phyloP scores from a whole-genome alignment of 1,139 yeast species.

The Yamadazyma songkhlaensis region DNA sequence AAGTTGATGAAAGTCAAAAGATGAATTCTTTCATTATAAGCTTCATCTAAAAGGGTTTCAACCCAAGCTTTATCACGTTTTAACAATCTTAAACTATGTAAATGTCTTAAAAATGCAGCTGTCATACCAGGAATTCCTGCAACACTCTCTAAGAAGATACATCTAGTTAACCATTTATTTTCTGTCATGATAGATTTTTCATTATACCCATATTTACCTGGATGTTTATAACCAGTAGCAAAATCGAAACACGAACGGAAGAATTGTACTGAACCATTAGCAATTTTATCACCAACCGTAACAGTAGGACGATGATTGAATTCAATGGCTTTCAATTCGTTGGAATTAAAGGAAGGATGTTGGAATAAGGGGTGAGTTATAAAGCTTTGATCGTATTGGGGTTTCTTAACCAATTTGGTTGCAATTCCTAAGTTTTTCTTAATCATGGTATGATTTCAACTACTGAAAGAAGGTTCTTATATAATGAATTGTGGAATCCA shows the following conservation, averaged over 20 bases:
- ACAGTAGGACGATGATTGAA: constrained; percentile 55
- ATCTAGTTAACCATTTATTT: constrained; percentile 65
- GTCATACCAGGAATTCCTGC: constrained; percentile 84
- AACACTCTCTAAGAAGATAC: constrained; percentile 65
- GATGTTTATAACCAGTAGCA: constrained; percentile 57
- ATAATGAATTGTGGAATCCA: neutral
- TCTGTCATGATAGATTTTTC: constrained; percentile 53
- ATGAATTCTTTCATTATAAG: constrained; percentile 80
- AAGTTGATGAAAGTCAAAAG: constrained; percentile 65
- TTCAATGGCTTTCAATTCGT: constrained; percentile 46
- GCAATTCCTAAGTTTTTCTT: constrained; percentile 19
- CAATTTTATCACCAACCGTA: constrained; percentile 50
- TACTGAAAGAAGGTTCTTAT: too few species aligned
- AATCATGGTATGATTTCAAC: constrained; percentile 1
- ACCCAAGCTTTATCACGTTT: constrained; percentile 75
- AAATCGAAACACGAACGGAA: constrained; percentile 56
- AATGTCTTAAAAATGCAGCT: constrained; percentile 67
- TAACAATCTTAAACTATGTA: constrained; percentile 58
- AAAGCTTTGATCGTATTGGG: constrained; percentile 23
- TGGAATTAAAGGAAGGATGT: constrained; percentile 50
- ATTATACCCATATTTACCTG: constrained; percentile 27
- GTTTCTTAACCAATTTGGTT: constrained; percentile 27
- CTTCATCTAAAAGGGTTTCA: constrained; percentile 71
- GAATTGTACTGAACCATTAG: constrained; percentile 42
- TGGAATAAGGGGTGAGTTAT: constrained; percentile 51